phyloP scores from a whole-genome alignment of 1,139 yeast genomes.

The Kodamaea ohmeri region DNA sequence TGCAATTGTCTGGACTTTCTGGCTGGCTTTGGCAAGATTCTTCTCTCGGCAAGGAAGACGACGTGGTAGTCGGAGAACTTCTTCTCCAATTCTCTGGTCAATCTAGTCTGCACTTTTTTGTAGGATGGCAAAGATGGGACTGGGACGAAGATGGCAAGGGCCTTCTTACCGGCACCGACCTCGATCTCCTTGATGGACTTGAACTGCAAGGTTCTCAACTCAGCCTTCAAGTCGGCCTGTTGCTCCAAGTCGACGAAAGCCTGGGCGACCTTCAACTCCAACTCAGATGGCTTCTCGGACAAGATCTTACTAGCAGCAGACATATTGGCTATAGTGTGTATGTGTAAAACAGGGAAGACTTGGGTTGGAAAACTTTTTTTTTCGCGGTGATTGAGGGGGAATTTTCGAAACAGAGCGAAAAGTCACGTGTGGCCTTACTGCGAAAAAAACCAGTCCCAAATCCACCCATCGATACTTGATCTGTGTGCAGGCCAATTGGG shows the following conservation, averaged over 20 bases:
- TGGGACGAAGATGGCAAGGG: constrained; percentile 97
- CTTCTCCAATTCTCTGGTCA: constrained; percentile 99
- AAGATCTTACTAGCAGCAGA: constrained; percentile 96
- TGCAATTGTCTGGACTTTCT: constrained; percentile 89
- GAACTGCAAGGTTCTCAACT: constrained; percentile 97
- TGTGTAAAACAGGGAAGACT: constrained; percentile 13
- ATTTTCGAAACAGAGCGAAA: constrained; percentile 3
- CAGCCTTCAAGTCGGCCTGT: constrained; percentile 95
- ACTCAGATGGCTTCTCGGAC: constrained; percentile 90
- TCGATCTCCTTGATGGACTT: constrained; percentile 97
- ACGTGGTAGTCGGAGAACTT: constrained; percentile 99
- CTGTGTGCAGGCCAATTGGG: constrained; percentile 6
- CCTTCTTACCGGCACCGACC: constrained; percentile 98
- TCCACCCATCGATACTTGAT: background rate
- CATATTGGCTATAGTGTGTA: constrained; percentile 47
- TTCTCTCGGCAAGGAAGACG: constrained; percentile 99
- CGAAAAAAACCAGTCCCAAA: background rate
- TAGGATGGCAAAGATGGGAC: constrained; percentile 88
- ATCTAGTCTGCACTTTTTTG: constrained; percentile 97
- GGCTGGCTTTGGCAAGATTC: constrained; percentile 97
- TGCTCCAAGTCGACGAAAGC: constrained; percentile 96
- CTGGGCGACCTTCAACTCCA: constrained; percentile 99
- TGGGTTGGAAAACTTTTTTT: constrained; percentile 12
- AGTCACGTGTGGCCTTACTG: constrained; percentile 2
- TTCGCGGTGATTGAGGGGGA: constrained; percentile 6